phyloP scores from a whole-genome alignment of 73 alveolate species.

The Paramecium sexaurelia region DNA sequence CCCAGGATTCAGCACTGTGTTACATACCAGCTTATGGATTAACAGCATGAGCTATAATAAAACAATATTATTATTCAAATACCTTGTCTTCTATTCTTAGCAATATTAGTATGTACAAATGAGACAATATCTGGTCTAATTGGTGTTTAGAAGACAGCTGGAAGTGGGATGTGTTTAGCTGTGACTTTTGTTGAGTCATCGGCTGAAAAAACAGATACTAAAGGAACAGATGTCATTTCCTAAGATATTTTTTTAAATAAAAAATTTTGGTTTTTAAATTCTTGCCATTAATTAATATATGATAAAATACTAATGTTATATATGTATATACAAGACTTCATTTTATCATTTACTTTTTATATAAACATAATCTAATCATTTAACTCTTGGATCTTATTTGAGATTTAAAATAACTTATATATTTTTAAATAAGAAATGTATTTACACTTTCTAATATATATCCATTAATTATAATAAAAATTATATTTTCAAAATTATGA shows the following conservation, averaged over 20 bases:
- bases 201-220: conserved; percentile 78
- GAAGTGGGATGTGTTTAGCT: conserved; percentile 86
- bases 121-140: conserved; percentile 98
- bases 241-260: conserved; percentile 31
- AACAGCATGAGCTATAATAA: conserved; percentile 62
- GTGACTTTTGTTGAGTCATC: conserved; percentile 75
- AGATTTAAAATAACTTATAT: too few species aligned
- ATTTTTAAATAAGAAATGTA: too few species aligned
- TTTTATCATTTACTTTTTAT: neutral
- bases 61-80: conserved; percentile 83
- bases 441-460: too few species aligned
- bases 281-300: conserved; percentile 32
- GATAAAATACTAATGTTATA: neutral
- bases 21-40: conserved; percentile 89
- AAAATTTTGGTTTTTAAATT: conserved; percentile 18
- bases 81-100: conserved; percentile 98
- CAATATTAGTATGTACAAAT: conserved; percentile 92
- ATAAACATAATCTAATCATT: neutral
- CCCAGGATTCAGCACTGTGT: conserved; percentile 99
- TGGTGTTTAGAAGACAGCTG: conserved; percentile 98
- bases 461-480: too few species aligned
- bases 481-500: too few species aligned
- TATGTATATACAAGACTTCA: neutral
- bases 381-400: too few species aligned
- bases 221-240: conserved; percentile 90